phyloP scores from a whole-genome alignment of 345 rosid genomes.

The Hibiscus syriacus region DNA sequence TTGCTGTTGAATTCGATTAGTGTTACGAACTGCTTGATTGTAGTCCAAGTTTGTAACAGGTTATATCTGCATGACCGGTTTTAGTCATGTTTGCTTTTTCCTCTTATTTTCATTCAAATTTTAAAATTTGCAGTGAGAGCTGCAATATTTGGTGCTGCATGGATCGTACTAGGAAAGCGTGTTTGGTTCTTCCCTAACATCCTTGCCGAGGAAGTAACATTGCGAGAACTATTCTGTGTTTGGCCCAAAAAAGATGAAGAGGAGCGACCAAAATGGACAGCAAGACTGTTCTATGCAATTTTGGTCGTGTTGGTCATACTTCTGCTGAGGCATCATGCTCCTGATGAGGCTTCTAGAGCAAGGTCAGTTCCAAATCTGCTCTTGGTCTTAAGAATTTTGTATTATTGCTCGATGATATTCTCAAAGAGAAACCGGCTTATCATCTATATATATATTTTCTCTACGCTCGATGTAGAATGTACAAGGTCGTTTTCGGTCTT shows the following conservation, averaged over 20 bases:
- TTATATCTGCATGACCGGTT: not conserved
- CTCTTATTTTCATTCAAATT: not conserved
- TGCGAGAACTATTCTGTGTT: slow-evolving; percentile 88
- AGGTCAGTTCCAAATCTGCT: slow-evolving; percentile 41
- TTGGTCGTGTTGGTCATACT: slow-evolving; percentile 69
- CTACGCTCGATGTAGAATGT: not conserved
- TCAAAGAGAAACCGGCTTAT: too few species aligned
- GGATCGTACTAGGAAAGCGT: slow-evolving; percentile 82
- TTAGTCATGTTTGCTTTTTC: not conserved
- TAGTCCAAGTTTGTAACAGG: not conserved
- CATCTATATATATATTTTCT: not conserved
- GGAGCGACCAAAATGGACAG: slow-evolving; percentile 95
- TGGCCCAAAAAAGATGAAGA: slow-evolving; percentile 99
- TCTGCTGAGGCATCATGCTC: slow-evolving; percentile 93
- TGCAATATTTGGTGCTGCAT: slow-evolving; percentile 62
- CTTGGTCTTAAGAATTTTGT: not conserved
- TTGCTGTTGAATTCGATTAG: not conserved
- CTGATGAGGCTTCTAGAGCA: slow-evolving; percentile 98
- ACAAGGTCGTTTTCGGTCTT: not conserved
- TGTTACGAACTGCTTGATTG: not conserved
- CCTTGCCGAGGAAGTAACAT: slow-evolving; percentile 99
- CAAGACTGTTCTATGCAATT: slow-evolving; percentile 76
- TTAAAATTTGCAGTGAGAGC: slow-evolving; percentile 68
- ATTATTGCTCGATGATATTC: too few species aligned
- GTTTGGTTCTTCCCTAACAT: slow-evolving; percentile 97